A percentile compares a stretch with the other conserved stretches of the same genome.
Evolutionary conservation across 345 rosid genomes (phyloP).

Genomic region (Camelina neglecta): DNA sequence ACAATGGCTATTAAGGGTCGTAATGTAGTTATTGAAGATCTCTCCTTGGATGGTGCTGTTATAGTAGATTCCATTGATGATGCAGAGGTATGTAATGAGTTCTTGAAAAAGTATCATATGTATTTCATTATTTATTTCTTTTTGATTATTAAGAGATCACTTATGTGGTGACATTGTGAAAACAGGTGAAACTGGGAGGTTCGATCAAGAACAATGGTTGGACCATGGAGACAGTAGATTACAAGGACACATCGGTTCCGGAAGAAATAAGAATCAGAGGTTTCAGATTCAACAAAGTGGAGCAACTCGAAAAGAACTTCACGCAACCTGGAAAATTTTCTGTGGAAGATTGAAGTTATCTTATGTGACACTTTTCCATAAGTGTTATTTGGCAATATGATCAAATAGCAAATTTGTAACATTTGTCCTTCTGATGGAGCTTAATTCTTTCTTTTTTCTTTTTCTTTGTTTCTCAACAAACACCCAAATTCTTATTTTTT

Average conservation of each 20-base stretch:
- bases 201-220: conserved; percentile 79
- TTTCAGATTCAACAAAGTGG: conserved; percentile 67
- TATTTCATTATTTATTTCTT: conserved; percentile 11
- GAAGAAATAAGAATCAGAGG: conserved; percentile 89
- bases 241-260: conserved; percentile 66
- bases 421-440: conserved; percentile 8
- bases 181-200: conserved; percentile 75
- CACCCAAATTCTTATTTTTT: neutral
- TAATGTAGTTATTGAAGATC: conserved; percentile 58
- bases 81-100: conserved; percentile 66
- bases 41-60: conserved; percentile 83
- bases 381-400: conserved; percentile 2
- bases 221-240: conserved; percentile 70
- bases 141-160: conserved; percentile 10
- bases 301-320: conserved; percentile 68
- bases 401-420: neutral
- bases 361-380: neutral
- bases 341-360: conserved; percentile 28
- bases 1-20: conserved; percentile 74
- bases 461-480: neutral
- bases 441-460: neutral
- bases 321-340: conserved; percentile 59
- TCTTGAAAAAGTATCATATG: conserved; percentile 1
- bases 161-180: conserved; percentile 11
- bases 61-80: conserved; percentile 67